These are phyloP conservation scores for Eutypa lata DNA, from an alignment of 2,329 filamentous ascomycete genomes.

Conservation along the genomic window DNA sequence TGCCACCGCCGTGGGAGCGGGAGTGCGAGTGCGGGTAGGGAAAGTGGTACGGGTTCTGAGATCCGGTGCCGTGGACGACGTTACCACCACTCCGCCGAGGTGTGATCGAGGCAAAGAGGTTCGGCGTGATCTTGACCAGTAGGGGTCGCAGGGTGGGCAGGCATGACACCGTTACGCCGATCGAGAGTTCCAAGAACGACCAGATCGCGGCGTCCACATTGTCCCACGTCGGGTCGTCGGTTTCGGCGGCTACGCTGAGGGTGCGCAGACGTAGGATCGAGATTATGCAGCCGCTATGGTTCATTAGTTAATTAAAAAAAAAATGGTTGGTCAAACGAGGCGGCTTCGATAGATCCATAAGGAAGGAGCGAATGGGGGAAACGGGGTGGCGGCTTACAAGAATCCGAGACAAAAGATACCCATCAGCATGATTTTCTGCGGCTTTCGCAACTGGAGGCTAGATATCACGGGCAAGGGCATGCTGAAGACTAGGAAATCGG, in stretches of 20 bases:
- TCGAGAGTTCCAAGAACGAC: not conserved
- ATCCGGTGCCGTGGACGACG: not conserved
- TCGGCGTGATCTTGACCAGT: slow-evolving; percentile 1
- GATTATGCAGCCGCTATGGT: slow-evolving; percentile 1
- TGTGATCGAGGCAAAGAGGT: not conserved
- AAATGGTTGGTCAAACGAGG: too few relatives aligned
- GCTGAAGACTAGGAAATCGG: slow-evolving; percentile 2
- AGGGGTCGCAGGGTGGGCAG: not conserved
- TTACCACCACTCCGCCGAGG: not conserved
- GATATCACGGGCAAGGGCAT: slow-evolving; percentile 2
- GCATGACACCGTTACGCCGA: not conserved
- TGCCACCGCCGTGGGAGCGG: too few relatives aligned
- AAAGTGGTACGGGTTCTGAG: not conserved
- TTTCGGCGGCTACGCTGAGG: not conserved
- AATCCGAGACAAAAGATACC: slow-evolving; percentile 2
- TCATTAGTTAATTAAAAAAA: too few relatives aligned
- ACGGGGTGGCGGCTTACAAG: not conserved
- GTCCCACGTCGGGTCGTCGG: slow-evolving; percentile 1
- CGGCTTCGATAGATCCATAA: not conserved
- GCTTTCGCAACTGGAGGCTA: not conserved
- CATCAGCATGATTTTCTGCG: not conserved
- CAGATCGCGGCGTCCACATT: not conserved
- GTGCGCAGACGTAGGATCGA: slow-evolving; percentile 2
- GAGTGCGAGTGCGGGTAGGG: not conserved
- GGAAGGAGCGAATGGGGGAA: not conserved